These are phyloP conservation scores for Akanthomyces uredinophilus DNA, from an alignment of 2,329 filamentous ascomycete genomes.

Conservation along the genomic window DNA sequence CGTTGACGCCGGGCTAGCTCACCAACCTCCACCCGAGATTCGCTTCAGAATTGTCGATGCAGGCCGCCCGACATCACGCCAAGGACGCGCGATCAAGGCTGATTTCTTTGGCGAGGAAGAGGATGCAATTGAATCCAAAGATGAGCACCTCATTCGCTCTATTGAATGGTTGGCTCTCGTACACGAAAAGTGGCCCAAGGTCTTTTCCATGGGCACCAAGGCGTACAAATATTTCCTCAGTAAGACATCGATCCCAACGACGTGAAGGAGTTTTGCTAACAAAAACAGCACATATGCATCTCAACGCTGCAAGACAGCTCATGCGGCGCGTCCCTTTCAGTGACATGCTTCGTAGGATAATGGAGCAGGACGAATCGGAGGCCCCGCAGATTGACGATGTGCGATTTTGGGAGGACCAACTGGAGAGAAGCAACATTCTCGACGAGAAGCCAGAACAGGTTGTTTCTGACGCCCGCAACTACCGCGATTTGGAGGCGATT, in stretches of 20 bases:
- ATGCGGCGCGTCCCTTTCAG: slow-evolving; percentile 46
- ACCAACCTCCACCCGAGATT: slow-evolving; percentile 34
- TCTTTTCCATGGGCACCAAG: slow-evolving; percentile 62
- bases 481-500: slow-evolving; percentile 64
- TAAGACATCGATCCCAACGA: slow-evolving; percentile 44
- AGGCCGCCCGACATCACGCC: slow-evolving; percentile 26
- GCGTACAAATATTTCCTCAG: slow-evolving; percentile 81
- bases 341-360: slow-evolving; percentile 41
- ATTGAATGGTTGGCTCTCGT: slow-evolving; percentile 81
- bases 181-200: slow-evolving; percentile 64
- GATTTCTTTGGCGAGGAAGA: slow-evolving; percentile 65
- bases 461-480: slow-evolving; percentile 52
- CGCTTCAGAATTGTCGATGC: slow-evolving; percentile 48
- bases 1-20: slow-evolving; percentile 18
- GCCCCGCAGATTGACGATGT: slow-evolving; percentile 35
- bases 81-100: slow-evolving; percentile 60
- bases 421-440: slow-evolving; percentile 32
- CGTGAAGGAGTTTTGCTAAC: slow-evolving; percentile 6
- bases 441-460: slow-evolving; percentile 39
- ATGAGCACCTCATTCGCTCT: slow-evolving; percentile 68
- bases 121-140: slow-evolving; percentile 50
- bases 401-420: slow-evolving; percentile 35
- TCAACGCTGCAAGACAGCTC: slow-evolving; percentile 51
- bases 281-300: slow-evolving; percentile 40
- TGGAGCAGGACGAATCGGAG: slow-evolving; percentile 29